These are phyloP conservation scores for Megacollybia platyphylla DNA, from an alignment of 1,284 basidiomycete genomes.

Conservation along the genomic window DNA sequence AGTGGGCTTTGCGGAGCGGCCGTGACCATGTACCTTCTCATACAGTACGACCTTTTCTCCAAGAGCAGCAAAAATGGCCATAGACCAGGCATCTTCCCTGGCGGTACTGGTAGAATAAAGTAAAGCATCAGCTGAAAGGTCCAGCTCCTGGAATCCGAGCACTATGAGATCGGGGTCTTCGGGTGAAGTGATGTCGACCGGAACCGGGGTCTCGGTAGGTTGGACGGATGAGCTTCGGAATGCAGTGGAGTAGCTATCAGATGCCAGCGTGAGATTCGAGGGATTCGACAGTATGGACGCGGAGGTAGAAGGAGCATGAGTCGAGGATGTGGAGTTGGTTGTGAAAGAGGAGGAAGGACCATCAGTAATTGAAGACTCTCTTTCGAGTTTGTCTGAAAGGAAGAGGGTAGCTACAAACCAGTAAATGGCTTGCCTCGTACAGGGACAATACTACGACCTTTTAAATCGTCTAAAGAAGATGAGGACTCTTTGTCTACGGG, in stretches of 20 bases:
- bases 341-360: background rate
- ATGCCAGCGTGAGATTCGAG: background rate
- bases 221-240: slow-evolving; percentile 1
- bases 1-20: background rate
- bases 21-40: slow-evolving; percentile 36
- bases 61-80: slow-evolving; percentile 49
- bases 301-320: slow-evolving; percentile 9
- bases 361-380: background rate
- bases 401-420: background rate
- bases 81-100: slow-evolving; percentile 58
- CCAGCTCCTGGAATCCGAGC: slow-evolving; percentile 66
- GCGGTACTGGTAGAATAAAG: slow-evolving; percentile 47
- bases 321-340: slow-evolving; percentile 13
- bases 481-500: background rate
- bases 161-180: slow-evolving; percentile 52
- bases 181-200: slow-evolving; percentile 14
- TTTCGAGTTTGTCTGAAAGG: background rate
- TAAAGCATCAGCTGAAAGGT: slow-evolving; percentile 62
- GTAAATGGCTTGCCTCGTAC: background rate
- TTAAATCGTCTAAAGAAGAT: background rate
- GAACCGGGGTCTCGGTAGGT: slow-evolving; percentile 8
- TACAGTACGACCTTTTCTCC: slow-evolving; percentile 54
- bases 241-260: background rate
- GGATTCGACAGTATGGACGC: slow-evolving; percentile 3
- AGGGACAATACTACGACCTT: background rate